Evolutionary conservation across 2,329 filamentous ascomycete genomes (phyloP).

Genomic region (Zymoseptoria crescenta): DNA sequence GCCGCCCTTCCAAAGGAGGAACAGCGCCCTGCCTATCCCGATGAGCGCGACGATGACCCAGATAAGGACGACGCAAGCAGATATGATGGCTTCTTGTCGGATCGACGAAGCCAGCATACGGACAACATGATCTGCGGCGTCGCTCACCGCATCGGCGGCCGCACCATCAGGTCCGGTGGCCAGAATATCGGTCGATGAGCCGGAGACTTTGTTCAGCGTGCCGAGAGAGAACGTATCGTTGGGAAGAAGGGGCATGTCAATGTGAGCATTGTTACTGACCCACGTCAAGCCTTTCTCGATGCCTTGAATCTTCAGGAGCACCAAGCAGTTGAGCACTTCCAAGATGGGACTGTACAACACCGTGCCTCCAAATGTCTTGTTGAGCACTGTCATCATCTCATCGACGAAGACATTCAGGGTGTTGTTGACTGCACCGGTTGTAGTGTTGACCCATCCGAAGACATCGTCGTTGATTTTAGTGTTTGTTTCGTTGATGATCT

Average conservation of each 20-base stretch:
- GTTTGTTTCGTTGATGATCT: constrained; percentile 57
- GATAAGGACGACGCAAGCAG: constrained; percentile 62
- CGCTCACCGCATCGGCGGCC: constrained; percentile 73
- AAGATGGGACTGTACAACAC: constrained; percentile 69
- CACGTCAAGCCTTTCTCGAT: constrained; percentile 88
- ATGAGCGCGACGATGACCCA: constrained; percentile 72
- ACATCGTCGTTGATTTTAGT: constrained; percentile 74
- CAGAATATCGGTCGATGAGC: constrained; percentile 63
- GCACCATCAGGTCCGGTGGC: constrained; percentile 60
- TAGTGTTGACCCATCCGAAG: constrained; percentile 78
- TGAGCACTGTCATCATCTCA: constrained; percentile 65
- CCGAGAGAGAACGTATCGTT: constrained; percentile 79
- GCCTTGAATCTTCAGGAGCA: constrained; percentile 75
- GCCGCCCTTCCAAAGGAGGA: constrained; percentile 50
- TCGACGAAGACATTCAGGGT: constrained; percentile 78
- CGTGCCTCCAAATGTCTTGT: constrained; percentile 72
- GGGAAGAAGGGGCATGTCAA: constrained; percentile 69
- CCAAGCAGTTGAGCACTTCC: constrained; percentile 77
- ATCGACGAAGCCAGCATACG: constrained; percentile 60
- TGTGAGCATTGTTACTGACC: constrained; percentile 78
- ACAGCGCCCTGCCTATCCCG: constrained; percentile 60
- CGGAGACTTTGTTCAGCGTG: constrained; percentile 49
- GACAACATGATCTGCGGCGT: constrained; percentile 63
- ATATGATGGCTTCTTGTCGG: constrained; percentile 71
- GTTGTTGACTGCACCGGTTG: constrained; percentile 72